Base-by-base conservation (phyloP, 768 basidiomycete species). In the Dacryopinax primogenitus region DNA sequence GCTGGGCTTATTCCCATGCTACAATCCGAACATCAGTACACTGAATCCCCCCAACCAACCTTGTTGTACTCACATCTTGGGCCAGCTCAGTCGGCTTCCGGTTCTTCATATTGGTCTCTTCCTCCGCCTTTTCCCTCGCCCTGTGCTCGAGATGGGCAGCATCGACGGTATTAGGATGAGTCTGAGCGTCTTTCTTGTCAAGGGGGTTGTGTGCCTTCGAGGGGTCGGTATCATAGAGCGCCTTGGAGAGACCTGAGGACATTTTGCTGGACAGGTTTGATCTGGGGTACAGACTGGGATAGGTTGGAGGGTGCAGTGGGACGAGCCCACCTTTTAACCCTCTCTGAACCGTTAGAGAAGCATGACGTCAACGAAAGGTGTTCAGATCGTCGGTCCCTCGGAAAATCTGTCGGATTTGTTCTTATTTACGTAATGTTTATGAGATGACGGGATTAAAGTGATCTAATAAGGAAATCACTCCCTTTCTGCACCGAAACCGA, bases 61-160 rank as follows among this genome's bases (percentile, higher is more conserved):
- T 26, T 58, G 9, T 13, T 9, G 23, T 7, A 21, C 51, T 13
- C 51, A 58, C 51, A 23, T 58, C 51, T 30, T 32, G 26, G 30
- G 51, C 51, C 3, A 58, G 9, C 3, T 58, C 51, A 30, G 51
- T 58, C 13, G 51, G 51, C 26, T 58, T 58, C 13, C 30, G 23
- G 51, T 30, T 58, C 51, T 58, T 58, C 51, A 58, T 26, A n/a
- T n/a, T n/a, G n/a, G n/a, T n/a, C 51, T 58, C 51, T 30, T 32
- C 26, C 4, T 58, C 51, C 13, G 51, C 51, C 51, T 58, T 18
- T 6, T 13, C 30, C 51, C 32, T 11, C 51, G 4, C 4, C 51
- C 4, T 58, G 4, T 58, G 30, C 13, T 58, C 51, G 26, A 28
- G 51, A 30, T 28, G 51, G 11, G 51, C 51, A 3, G 51, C 30